Evolutionary conservation across 345 rosid species (phyloP).

Genomic region (Citrus sp.): DNA sequence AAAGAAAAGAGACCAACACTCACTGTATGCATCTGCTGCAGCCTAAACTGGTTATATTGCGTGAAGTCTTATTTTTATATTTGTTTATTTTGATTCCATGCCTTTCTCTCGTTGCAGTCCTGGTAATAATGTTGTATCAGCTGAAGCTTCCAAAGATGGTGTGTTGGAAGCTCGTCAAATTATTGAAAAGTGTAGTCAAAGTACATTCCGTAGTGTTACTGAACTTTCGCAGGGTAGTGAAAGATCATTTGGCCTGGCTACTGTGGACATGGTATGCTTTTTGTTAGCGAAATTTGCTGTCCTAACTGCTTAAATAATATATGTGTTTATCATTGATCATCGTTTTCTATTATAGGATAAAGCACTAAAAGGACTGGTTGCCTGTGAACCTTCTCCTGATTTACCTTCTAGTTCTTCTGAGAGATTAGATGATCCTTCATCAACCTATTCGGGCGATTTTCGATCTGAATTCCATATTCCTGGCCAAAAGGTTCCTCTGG

Average conservation of each 20-base stretch:
- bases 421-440: slow-evolving; percentile 34
- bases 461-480: slow-evolving; percentile 49
- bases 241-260: slow-evolving; percentile 37
- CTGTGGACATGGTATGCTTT: slow-evolving; percentile 75
- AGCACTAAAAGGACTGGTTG: slow-evolving; percentile 80
- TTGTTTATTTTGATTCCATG: slow-evolving; percentile 3
- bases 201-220: slow-evolving; percentile 71
- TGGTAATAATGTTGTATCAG: slow-evolving; percentile 34
- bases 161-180: slow-evolving; percentile 34
- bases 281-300: slow-evolving; percentile 13
- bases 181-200: slow-evolving; percentile 53
- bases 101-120: slow-evolving; percentile 36
- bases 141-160: slow-evolving; percentile 38
- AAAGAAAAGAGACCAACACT: slow-evolving; percentile 41
- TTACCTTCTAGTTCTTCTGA: slow-evolving; percentile 34
- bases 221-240: slow-evolving; percentile 73
- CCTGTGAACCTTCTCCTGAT: slow-evolving; percentile 37
- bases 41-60: background rate
- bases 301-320: slow-evolving; percentile 5
- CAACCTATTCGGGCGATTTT: slow-evolving; percentile 32
- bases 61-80: background rate
- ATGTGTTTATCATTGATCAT: slow-evolving; percentile 8
- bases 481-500: slow-evolving; percentile 71
- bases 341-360: slow-evolving; percentile 52
- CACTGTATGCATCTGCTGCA: slow-evolving; percentile 39